Evolutionary conservation across 352 stramenopile species (phyloP).

Genomic region (Thraustochytrium sp.): DNA sequence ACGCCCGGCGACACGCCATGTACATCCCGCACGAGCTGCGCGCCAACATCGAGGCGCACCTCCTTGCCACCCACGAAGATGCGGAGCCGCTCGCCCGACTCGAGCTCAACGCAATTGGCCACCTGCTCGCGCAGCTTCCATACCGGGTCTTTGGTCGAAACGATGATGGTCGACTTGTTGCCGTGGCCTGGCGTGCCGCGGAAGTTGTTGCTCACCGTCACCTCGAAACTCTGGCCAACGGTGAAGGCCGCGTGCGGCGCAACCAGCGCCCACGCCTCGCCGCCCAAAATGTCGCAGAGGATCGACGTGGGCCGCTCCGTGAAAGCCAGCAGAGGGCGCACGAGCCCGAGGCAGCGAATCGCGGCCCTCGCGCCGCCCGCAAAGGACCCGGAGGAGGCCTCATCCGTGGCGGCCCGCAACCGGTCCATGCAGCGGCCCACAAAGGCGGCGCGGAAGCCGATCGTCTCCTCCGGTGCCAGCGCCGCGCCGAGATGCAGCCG

Average conservation of each 20-base stretch:
- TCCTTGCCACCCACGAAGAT: constrained; percentile 40
- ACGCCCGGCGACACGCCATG: constrained; percentile 1
- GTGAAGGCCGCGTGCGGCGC: not conserved
- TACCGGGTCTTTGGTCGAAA: constrained; percentile 2
- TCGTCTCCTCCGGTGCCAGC: not conserved
- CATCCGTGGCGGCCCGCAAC: not conserved
- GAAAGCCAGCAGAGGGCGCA: constrained; percentile 12
- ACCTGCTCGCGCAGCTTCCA: not conserved
- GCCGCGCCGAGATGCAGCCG: not conserved
- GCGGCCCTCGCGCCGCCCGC: not conserved
- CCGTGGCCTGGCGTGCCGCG: not conserved
- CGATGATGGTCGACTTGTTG: not conserved
- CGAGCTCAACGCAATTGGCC: not conserved
- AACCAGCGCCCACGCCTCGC: constrained; percentile 9
- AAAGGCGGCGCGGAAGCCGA: not conserved
- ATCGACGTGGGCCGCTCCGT: constrained; percentile 8
- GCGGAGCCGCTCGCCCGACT: not conserved
- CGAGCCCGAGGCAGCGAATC: constrained; percentile 4
- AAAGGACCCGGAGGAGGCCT: not conserved
- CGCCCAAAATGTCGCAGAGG: not conserved
- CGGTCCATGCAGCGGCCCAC: not conserved
- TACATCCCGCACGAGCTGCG: not conserved
- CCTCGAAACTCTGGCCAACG: not conserved
- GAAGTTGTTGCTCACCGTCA: constrained; percentile 13
- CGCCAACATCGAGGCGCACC: constrained; percentile 14